Base-by-base conservation (phyloP, 306 rosid genomes). In the Canavalia gladiata region DNA sequence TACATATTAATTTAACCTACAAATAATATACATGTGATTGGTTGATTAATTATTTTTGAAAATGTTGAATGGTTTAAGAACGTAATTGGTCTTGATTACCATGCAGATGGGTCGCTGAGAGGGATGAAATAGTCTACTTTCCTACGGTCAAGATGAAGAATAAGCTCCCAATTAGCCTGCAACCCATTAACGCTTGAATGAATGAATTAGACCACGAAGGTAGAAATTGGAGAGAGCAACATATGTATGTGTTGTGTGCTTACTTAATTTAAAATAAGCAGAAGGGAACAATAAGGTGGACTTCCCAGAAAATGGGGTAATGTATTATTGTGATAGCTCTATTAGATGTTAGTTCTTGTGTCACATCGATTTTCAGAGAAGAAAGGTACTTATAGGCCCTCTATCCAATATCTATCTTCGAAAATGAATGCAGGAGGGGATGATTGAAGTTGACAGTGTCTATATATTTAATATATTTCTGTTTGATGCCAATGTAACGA, bases 121-220 rank as follows among this genome's bases (percentile, higher is more conserved):
- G 47, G 11, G 97, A 93, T 82, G 90, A 87, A 35, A 84, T 93
- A 39, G 8, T 82, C 33, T 82, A 93, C 84, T 93, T 93, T 81
- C 97, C 97, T 69, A 93, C 96, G 0, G 96, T 93, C 56, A 93
- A 93, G 89, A 87, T 93, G 97, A 93, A 86, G 88, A 88, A 84
- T 73, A 91, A 90, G 85, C 89, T 91, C 28, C 97, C 97, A 57
- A 77, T 93, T 71, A 60, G 39, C 2, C 89, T 93, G 69, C 84
- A 83, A 76, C 71, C 90, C 46, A 87, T 81, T 62, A 58, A 47
- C 18, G 2, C 29, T 4, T 81, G 63, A 76, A 62, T 69, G 63
- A 76, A 62, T 69, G 47, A 82, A 60, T 74, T 74, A 75, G 46
- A 68, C 43, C 72, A 25, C 62, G 64, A 83, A 41, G 25, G 25